Conservation (phyloP, 345 rosid species). For the Kandelia obovata region DNA sequence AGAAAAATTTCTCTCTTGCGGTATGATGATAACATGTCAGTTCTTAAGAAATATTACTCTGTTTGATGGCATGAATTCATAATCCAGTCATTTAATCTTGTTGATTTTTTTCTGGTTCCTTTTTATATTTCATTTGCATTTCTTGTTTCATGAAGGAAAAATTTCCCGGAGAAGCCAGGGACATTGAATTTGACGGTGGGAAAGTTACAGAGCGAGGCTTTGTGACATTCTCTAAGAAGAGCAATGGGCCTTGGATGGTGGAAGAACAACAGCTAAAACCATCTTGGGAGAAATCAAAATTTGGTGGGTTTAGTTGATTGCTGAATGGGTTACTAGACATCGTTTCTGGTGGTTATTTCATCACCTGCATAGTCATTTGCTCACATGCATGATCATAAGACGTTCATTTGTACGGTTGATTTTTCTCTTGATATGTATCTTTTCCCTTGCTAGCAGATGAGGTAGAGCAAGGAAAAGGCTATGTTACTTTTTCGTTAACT, state of each 20-base stretch:
- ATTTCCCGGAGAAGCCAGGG: conserved; percentile 59
- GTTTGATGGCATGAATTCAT: too few species aligned
- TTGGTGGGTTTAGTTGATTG: conserved; percentile 39
- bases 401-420: conserved; percentile 1
- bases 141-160: conserved; percentile 44
- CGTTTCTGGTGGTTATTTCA: not conserved
- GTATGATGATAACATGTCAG: too few species aligned
- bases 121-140: not conserved
- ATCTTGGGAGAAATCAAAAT: conserved; percentile 62
- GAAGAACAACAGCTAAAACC: conserved; percentile 54
- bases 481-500: conserved; percentile 78
- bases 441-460: conserved; percentile 44
- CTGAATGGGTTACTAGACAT: not conserved
- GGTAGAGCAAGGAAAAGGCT: conserved; percentile 56
- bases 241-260: conserved; percentile 77
- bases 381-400: not conserved
- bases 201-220: conserved; percentile 48
- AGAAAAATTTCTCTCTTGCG: too few species aligned
- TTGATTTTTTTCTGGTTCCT: not conserved
- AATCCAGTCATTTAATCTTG: not conserved
- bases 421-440: conserved; percentile 6
- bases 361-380: not conserved
- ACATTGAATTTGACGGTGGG: conserved; percentile 52
- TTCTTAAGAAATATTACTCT: too few species aligned
- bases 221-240: conserved; percentile 42